Conservation (phyloP, 139 green algal genomes). For the Chlamydomonas asymmetrica region DNA sequence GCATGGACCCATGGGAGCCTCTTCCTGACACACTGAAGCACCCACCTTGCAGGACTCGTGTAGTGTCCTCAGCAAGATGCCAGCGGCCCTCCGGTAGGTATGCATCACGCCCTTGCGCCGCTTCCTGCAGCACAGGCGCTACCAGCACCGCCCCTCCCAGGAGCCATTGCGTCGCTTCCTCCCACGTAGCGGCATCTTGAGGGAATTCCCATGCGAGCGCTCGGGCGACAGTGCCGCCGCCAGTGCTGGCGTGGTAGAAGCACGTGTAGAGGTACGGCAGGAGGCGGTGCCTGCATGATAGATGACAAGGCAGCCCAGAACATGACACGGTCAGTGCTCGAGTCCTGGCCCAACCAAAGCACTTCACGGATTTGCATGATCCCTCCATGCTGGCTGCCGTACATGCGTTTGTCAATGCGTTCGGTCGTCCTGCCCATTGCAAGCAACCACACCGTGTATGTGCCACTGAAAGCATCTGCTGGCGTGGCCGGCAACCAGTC, state of each 20-base stretch:
- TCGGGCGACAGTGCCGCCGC: constrained; percentile 61
- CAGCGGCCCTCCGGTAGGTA: background rate
- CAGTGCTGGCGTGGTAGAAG: constrained; percentile 37
- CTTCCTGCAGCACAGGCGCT: constrained; percentile 6
- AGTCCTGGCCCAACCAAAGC: background rate
- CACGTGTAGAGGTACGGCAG: constrained; percentile 71
- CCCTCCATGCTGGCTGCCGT: background rate
- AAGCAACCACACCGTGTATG: background rate
- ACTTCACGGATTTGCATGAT: background rate
- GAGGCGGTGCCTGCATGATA: constrained; percentile 56
- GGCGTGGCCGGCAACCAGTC: no score
- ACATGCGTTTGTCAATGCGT: background rate
- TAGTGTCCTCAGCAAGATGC: no score
- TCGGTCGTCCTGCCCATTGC: background rate
- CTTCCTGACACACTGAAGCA: no score
- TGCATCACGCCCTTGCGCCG: constrained; percentile 6
- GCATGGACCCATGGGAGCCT: background rate
- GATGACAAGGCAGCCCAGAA: background rate
- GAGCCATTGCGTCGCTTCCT: constrained; percentile 1
- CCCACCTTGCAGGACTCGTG: background rate
- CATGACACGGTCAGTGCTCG: no score
- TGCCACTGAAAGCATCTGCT: background rate
- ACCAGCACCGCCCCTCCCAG: constrained; percentile 11
- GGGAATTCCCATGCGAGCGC: constrained; percentile 43
- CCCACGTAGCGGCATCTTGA: background rate